Evolutionary conservation across 805 yeast genomes (phyloP).

Genomic region (Metahyphopichia silvanorum): DNA sequence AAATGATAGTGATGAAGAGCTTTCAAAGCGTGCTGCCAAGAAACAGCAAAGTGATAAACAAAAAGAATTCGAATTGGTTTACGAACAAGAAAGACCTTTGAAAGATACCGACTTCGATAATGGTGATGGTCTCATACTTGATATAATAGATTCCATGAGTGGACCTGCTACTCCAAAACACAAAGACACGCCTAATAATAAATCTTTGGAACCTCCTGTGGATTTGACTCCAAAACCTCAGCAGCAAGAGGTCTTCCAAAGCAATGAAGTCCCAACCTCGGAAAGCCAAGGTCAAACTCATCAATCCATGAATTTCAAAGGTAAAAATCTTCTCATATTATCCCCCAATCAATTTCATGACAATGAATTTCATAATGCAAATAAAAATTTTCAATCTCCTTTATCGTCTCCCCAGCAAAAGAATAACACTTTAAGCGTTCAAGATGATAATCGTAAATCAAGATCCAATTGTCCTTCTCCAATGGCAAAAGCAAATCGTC

Average conservation of each 20-base stretch:
- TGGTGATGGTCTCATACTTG: conserved; percentile 16
- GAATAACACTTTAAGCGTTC: conserved; percentile 6
- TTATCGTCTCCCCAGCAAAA: conserved; percentile 3
- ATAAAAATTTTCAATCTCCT: conserved; percentile 5
- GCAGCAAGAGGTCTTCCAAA: conserved; percentile 6
- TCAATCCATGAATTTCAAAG: conserved; percentile 15
- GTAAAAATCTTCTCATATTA: conserved; percentile 32
- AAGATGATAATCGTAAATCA: conserved; percentile 16
- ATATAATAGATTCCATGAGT: conserved; percentile 15
- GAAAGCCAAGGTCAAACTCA: conserved; percentile 10
- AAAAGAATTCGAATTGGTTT: background rate
- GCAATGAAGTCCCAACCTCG: conserved; percentile 14
- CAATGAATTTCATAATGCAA: conserved; percentile 25
- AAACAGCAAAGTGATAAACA: conserved; percentile 1
- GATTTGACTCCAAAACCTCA: conserved; percentile 5
- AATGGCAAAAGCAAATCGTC: conserved; percentile 40
- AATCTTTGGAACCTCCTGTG: conserved; percentile 14
- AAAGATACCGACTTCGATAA: conserved; percentile 3
- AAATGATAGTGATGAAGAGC: conserved; percentile 38
- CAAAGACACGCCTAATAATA: conserved; percentile 4
- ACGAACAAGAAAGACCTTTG: conserved; percentile 3
- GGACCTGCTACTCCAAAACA: conserved; percentile 16
- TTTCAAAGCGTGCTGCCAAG: conserved; percentile 9
- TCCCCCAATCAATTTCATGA: conserved; percentile 39
- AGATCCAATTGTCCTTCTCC: conserved; percentile 37